Conservation (phyloP, 495 filamentous ascomycete species). For the Halenospora varia region DNA sequence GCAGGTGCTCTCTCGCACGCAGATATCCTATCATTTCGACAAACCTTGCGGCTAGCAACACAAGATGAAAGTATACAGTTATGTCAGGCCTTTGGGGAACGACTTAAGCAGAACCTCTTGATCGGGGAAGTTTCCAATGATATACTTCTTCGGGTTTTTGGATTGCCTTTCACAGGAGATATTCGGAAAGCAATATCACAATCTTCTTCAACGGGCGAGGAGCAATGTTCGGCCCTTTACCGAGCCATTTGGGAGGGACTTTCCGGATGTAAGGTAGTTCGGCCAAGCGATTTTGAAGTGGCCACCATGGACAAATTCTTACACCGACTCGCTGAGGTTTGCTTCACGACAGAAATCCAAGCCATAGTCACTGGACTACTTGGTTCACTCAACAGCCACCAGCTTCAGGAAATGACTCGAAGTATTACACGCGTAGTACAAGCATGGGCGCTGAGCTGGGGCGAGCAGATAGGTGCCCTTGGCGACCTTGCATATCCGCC, state of each 20-base stretch:
- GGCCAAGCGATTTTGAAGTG: slow-evolving; percentile 5
- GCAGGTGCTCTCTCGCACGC: background rate
- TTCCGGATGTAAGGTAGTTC: slow-evolving; percentile 7
- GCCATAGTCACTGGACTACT: slow-evolving; percentile 9
- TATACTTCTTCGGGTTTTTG: background rate
- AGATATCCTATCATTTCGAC: too few species aligned
- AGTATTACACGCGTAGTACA: slow-evolving; percentile 2
- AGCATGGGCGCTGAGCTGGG: slow-evolving; percentile 11
- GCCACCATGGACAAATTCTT: slow-evolving; percentile 12
- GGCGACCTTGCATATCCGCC: too few species aligned
- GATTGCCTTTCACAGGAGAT: background rate
- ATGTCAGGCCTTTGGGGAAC: slow-evolving; percentile 9
- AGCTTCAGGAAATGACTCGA: slow-evolving; percentile 5
- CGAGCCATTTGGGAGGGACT: slow-evolving; percentile 19
- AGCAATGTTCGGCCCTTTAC: slow-evolving; percentile 7
- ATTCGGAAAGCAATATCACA: background rate
- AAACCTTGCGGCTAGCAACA: too few species aligned
- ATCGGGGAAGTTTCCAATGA: slow-evolving; percentile 14
- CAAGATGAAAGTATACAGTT: too few species aligned
- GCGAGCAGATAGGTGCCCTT: background rate
- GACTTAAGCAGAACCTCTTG: slow-evolving; percentile 12
- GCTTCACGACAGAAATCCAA: background rate
- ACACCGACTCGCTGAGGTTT: background rate
- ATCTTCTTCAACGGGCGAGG: background rate
- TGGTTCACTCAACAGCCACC: slow-evolving; percentile 1